Evolutionary conservation across 1,284 basidiomycete species (phyloP), one percentile per base, ranked within the genome.

Genomic region (Trichosporon asahii): DNA sequence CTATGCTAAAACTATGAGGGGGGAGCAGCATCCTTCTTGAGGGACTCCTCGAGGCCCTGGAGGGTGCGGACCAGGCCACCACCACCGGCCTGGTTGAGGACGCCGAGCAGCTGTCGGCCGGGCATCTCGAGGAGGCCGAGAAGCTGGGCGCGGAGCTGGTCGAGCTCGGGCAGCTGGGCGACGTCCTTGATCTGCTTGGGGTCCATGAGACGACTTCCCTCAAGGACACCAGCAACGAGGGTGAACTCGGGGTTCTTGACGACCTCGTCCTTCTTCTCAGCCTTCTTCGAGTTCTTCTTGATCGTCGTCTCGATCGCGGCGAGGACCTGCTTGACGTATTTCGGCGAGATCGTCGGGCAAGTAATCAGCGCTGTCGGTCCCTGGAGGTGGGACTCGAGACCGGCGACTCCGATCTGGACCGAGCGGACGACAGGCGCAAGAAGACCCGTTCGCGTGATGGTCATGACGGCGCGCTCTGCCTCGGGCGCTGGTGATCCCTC

Each of bases 51-150:
- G 73, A 83, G 70, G 7, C 83, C 83, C 71, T 83, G 80, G 66
- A 84, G 70, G 15, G 83, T 83, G 73, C 83, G 77, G 25, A 84
- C 77, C 69, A 84, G 70, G 1, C 76, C 74, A 15, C 82, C 82
- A n/a, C 83, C 83, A 9, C 76, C 79, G 0, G 81, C 82, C 70
- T 80, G 79, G 53, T 68, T 68, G 68, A 83, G 69, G 6, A 82
- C 69, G 27, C 82, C 82, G n/a, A 83, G 68, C 66, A 83, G 73
- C 57, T 75, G 74, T 72, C 78, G 78, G 23, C 72, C 79, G 14
- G 79, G 80, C 31, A 73, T 74, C 68, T 82, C 77, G 66, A 86
- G 69, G 67, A 84, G 66, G 0, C 84, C 85, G 6, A 86, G 81
- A 27, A 86, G 73, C 74, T 85, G 83, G 1, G 76, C 79, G 35